Evolutionary conservation across 2,329 filamentous ascomycete species (phyloP).

Genomic region (Penicillium sp.): DNA sequence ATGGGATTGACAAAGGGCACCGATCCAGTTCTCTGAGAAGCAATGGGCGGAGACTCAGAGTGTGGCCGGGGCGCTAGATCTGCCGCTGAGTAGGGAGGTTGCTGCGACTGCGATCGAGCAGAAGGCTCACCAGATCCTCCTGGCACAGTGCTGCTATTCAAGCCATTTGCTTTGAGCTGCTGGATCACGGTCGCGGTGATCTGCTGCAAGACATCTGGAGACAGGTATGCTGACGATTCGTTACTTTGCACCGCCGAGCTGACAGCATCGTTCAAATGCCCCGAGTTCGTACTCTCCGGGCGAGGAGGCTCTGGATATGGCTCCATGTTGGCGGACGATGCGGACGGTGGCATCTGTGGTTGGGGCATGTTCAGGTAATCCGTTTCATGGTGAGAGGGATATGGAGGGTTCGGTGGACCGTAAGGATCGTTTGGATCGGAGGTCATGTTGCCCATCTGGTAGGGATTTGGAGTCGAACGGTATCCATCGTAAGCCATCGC

Average conservation of each 20-base stretch:
- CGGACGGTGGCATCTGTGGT: constrained; percentile 34
- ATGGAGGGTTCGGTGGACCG: constrained; percentile 32
- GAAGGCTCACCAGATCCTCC: constrained; percentile 29
- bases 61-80: constrained; percentile 21
- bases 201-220: constrained; percentile 64
- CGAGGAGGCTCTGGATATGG: constrained; percentile 23
- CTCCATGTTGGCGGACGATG: constrained; percentile 26
- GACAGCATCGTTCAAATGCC: constrained; percentile 61
- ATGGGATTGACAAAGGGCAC: constrained; percentile 21
- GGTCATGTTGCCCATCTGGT: constrained; percentile 31
- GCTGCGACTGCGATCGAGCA: constrained; percentile 29
- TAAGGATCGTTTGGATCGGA: constrained; percentile 27
- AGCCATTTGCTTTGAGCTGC: constrained; percentile 57
- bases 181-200: constrained; percentile 64
- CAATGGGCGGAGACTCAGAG: constrained; percentile 21
- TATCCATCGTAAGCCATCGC: constrained; percentile 51
- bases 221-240: constrained; percentile 55
- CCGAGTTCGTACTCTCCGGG: constrained; percentile 22
- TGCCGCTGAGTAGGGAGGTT: constrained; percentile 24
- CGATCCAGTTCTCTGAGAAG: constrained; percentile 23
- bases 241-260: constrained; percentile 59
- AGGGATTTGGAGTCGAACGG: constrained; percentile 35
- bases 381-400: constrained; percentile 36
- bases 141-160: constrained; percentile 34
- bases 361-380: constrained; percentile 43